These are phyloP conservation scores for Boletus sensibilis DNA, from an alignment of 768 basidiomycete species.

Conservation along the genomic window DNA sequence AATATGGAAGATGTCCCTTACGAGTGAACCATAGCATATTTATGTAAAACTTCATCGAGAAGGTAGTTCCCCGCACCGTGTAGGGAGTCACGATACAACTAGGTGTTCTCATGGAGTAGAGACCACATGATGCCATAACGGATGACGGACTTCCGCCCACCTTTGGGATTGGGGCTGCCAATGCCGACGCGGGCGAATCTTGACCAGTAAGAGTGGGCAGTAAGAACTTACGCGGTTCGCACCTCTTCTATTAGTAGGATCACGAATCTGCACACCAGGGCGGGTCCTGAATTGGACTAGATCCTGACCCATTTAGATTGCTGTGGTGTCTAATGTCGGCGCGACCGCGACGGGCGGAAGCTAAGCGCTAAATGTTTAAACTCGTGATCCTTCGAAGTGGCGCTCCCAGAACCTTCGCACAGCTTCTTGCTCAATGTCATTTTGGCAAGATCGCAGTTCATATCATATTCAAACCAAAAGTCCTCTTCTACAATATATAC, in stretches of 20 bases:
- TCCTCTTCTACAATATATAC: background rate
- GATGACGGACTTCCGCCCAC: background rate
- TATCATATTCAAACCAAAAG: background rate
- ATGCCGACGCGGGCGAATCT: background rate
- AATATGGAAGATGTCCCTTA: background rate
- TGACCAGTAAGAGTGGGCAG: background rate
- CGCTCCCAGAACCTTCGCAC: no score
- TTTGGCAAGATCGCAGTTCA: no score
- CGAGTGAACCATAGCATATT: background rate
- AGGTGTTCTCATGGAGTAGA: background rate
- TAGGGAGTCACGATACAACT: background rate
- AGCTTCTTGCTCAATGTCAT: no score
- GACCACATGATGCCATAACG: background rate
- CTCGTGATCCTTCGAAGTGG: no score
- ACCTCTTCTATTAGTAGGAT: no score
- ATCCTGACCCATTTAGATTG: background rate
- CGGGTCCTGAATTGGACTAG: no score
- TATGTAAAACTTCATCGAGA: conserved; percentile 3
- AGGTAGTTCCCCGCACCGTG: background rate
- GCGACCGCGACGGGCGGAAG: no score
- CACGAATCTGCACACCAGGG: no score
- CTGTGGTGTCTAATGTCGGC: background rate
- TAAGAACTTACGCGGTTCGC: no score
- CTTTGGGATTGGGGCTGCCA: background rate
- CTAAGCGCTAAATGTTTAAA: no score